Evolutionary conservation across 169 alveolate species (phyloP).

Genomic region (Plasmodium reichenowi): DNA sequence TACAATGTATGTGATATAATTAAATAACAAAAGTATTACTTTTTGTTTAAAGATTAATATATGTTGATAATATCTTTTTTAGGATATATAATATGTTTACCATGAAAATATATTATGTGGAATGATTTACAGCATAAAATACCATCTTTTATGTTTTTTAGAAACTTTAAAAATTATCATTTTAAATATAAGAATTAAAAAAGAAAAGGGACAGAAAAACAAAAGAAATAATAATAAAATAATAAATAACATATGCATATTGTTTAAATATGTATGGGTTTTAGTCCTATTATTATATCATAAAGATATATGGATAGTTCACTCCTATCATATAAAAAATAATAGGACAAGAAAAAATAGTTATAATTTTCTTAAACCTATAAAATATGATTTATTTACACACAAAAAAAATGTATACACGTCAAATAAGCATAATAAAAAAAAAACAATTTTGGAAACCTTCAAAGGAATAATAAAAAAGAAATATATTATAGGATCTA

Average conservation of each 20-base stretch:
- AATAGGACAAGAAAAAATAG: background rate
- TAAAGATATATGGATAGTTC: background rate
- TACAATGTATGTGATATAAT: too few relatives aligned
- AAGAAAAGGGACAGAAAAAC: too few relatives aligned
- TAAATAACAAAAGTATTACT: too few relatives aligned
- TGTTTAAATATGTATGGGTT: background rate
- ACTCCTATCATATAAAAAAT: constrained; percentile 1
- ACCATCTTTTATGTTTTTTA: background rate
- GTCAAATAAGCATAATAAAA: background rate
- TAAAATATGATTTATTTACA: background rate
- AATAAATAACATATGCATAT: background rate
- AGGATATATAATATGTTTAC: constrained; percentile 4
- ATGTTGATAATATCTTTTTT: background rate
- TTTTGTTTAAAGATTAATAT: too few relatives aligned
- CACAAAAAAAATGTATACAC: background rate
- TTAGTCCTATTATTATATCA: background rate
- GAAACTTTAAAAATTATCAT: background rate
- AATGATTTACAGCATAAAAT: constrained; percentile 2
- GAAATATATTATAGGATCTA: background rate
- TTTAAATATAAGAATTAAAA: too few relatives aligned
- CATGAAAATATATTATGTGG: constrained; percentile 9
- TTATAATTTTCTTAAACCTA: background rate
- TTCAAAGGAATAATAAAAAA: background rate
- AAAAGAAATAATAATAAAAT: background rate
- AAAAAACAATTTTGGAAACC: background rate